Conservation (phyloP, 2,329 filamentous ascomycete species). For the Pleurostoma richardsiae region DNA sequence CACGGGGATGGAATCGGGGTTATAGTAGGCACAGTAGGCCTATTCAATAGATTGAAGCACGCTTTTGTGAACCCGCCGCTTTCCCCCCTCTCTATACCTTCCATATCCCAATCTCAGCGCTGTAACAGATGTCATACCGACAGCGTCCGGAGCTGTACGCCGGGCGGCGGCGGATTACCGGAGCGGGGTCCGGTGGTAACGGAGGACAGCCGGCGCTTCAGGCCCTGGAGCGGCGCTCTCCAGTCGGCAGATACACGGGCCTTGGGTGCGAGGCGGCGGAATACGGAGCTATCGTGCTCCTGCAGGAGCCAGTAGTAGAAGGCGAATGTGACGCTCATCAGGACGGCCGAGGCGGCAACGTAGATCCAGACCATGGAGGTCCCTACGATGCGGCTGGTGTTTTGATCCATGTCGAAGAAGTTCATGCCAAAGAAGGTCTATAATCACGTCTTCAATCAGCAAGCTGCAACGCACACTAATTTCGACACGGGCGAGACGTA, state of each 20-base stretch:
- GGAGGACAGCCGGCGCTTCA: conserved; percentile 2
- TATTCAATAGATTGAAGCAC: no score
- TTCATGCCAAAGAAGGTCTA: conserved; percentile 35
- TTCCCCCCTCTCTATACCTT: no score
- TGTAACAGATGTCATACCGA: background rate
- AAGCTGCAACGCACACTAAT: no score
- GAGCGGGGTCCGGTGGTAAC: background rate
- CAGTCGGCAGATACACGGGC: conserved; percentile 9
- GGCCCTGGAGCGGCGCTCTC: conserved; percentile 6
- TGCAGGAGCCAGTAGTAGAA: conserved; percentile 20
- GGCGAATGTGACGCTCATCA: conserved; percentile 24
- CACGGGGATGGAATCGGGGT: background rate
- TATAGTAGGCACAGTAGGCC: background rate
- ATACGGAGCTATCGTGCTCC: conserved; percentile 14
- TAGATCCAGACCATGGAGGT: conserved; percentile 33
- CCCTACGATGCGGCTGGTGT: conserved; percentile 19
- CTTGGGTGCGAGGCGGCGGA: conserved; percentile 15
- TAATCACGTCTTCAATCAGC: background rate
- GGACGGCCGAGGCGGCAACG: conserved; percentile 17
- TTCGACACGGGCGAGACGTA: conserved; percentile 12
- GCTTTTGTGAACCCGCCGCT: no score
- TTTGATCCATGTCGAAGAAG: conserved; percentile 26
- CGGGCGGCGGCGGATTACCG: background rate
- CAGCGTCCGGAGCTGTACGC: background rate
- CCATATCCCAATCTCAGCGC: no score